Percentiles rank a stretch among this genome's conserved stretches.
These are phyloP conservation scores for Russula ochroleuca DNA, from an alignment of 768 basidiomycete species.

Conservation along the genomic window DNA sequence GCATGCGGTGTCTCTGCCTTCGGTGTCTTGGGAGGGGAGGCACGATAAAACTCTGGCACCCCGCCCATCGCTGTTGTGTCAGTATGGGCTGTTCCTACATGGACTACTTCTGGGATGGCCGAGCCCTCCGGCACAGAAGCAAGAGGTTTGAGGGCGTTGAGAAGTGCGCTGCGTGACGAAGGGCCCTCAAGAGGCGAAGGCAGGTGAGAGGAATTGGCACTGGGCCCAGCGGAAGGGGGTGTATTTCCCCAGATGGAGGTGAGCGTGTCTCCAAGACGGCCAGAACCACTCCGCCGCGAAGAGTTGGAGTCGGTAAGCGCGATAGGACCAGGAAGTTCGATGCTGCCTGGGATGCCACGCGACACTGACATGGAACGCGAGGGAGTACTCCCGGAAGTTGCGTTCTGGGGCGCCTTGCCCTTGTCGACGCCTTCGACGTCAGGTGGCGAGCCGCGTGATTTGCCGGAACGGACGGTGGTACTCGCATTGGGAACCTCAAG, in stretches of 20 bases:
- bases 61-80: not conserved
- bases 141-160: conserved; percentile 30
- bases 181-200: conserved; percentile 33
- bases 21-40: conserved; percentile 22
- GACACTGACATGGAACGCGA: conserved; percentile 19
- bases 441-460: conserved; percentile 30
- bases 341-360: conserved; percentile 31
- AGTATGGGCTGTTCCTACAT: conserved; percentile 12
- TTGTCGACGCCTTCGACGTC: conserved; percentile 27
- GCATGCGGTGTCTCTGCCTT: conserved; percentile 26
- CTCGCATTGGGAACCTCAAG: conserved; percentile 32
- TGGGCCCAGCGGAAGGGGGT: conserved; percentile 21
- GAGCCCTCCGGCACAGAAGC: conserved; percentile 26
- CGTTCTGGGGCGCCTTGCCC: conserved; percentile 32
- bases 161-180: conserved; percentile 29
- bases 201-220: conserved; percentile 21
- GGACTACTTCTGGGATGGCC: conserved; percentile 20
- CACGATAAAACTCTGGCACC: conserved; percentile 20
- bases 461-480: conserved; percentile 7
- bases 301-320: conserved; percentile 34
- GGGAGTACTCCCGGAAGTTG: not conserved
- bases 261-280: conserved; percentile 42
- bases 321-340: conserved; percentile 35
- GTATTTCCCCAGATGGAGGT: conserved; percentile 46
- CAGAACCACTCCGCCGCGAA: conserved; percentile 38